A percentile compares a stretch with the other conserved stretches of the same genome.
Evolutionary conservation across 176 grass and related monocot genomes (phyloP).

Genomic region (Pontederia paniculata): DNA sequence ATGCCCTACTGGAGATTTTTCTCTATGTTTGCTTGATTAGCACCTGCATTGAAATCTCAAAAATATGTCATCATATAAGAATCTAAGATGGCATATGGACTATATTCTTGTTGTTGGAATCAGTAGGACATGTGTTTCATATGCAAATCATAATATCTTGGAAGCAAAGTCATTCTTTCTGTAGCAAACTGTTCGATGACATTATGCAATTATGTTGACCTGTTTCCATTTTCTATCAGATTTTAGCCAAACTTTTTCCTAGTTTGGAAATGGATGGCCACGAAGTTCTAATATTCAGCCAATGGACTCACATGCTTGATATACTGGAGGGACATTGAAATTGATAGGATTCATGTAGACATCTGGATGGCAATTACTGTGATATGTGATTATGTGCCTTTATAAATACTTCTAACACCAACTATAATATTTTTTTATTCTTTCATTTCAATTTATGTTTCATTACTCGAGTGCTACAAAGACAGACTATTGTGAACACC

Average conservation of each 20-base stretch:
- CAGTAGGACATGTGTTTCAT: no score
- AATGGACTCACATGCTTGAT: constrained; percentile 95
- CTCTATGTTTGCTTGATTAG: no score
- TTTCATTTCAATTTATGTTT: constrained; percentile 8
- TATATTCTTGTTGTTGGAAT: no score
- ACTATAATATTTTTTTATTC: not conserved
- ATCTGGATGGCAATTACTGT: constrained; percentile 58
- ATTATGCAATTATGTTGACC: constrained; percentile 10
- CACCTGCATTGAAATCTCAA: no score
- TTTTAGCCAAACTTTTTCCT: constrained; percentile 68
- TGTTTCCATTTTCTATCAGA: constrained; percentile 38
- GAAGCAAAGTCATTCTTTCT: constrained; percentile 47
- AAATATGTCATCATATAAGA: no score
- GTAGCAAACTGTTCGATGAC: not conserved
- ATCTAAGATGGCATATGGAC: no score
- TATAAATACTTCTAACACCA: not conserved
- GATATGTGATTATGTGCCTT: not conserved
- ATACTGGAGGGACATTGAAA: constrained; percentile 91
- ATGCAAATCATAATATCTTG: not conserved
- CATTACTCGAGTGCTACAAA: constrained; percentile 76
- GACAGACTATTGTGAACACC: constrained; percentile 95
- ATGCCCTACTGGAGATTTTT: no score
- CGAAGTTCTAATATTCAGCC: constrained; percentile 88
- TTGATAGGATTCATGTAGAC: constrained; percentile 71
- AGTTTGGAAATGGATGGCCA: constrained; percentile 63